These are phyloP conservation scores for Pyricularia pennisetigena DNA, from an alignment of 2,329 filamentous ascomycete genomes.

Conservation along the genomic window DNA sequence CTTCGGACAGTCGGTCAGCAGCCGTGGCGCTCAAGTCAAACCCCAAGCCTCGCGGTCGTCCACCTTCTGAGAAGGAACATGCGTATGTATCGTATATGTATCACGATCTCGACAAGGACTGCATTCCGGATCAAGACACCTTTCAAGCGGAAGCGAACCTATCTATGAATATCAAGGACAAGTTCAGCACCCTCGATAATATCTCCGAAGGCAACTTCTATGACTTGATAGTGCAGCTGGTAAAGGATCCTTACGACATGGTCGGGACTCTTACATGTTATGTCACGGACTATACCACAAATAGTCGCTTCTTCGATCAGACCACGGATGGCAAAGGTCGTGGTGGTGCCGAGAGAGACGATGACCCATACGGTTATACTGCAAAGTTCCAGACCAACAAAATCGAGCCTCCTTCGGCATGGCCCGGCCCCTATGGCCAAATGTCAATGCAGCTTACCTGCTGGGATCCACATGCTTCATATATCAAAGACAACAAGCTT, in stretches of 20 bases:
- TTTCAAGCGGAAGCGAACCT: constrained; percentile 28
- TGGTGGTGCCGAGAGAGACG: constrained; percentile 34
- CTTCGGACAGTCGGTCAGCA: constrained; percentile 25
- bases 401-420: constrained; percentile 26
- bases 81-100: constrained; percentile 39
- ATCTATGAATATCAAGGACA: constrained; percentile 38
- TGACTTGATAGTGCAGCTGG: constrained; percentile 63
- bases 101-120: constrained; percentile 29
- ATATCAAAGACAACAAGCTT: constrained; percentile 41
- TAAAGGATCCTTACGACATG: constrained; percentile 36
- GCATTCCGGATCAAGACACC: constrained; percentile 29
- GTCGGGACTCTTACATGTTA: constrained; percentile 51
- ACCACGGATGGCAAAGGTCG: constrained; percentile 17
- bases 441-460: constrained; percentile 61
- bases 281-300: constrained; percentile 74
- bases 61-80: constrained; percentile 21
- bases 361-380: constrained; percentile 39
- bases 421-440: constrained; percentile 67
- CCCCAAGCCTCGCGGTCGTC: constrained; percentile 5
- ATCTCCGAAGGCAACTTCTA: constrained; percentile 46
- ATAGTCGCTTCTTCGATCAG: constrained; percentile 51
- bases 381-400: constrained; percentile 14
- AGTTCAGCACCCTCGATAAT: constrained; percentile 57
- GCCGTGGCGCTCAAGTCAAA: constrained; percentile 17
- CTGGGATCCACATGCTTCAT: constrained; percentile 56